phyloP scores from a whole-genome alignment of 108 stramenopile species.

The Nitzschia palea region DNA sequence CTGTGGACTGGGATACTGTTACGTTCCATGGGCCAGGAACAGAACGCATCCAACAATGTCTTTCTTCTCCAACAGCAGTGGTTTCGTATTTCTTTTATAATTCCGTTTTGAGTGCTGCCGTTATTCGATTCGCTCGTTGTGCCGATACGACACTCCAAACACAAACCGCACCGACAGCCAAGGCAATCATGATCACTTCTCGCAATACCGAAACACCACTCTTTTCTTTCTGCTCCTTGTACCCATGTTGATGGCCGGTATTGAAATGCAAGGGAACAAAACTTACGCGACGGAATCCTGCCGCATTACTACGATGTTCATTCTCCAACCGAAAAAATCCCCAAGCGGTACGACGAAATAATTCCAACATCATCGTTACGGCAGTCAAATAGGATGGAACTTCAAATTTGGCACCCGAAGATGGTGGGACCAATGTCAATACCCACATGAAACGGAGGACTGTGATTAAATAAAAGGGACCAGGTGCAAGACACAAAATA shows the following conservation, averaged over 20 bases:
- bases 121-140: conserved; percentile 36
- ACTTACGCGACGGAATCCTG: conserved; percentile 76
- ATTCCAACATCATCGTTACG: conserved; percentile 75
- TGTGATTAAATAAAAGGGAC: too few species aligned
- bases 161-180: conserved; percentile 59
- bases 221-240: conserved; percentile 67
- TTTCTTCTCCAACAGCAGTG: too few species aligned
- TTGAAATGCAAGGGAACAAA: conserved; percentile 90
- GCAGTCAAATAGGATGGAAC: conserved; percentile 81
- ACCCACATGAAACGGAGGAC: conserved; percentile 92
- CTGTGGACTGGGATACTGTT: too few species aligned
- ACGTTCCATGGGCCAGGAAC: too few species aligned
- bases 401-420: conserved; percentile 77
- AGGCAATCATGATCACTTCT: conserved; percentile 68
- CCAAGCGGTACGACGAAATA: conserved; percentile 88
- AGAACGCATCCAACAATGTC: too few species aligned
- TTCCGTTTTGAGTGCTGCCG: background rate
- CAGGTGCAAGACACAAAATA: too few species aligned
- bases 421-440: conserved; percentile 76
- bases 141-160: conserved; percentile 79
- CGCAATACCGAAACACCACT: conserved; percentile 67
- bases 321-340: conserved; percentile 91
- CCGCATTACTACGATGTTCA: conserved; percentile 82
- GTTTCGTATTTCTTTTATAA: background rate
- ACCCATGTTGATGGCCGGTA: conserved; percentile 77